Conservation (phyloP, 1,284 basidiomycete species). For the Tetrapyrgos nigripes region DNA sequence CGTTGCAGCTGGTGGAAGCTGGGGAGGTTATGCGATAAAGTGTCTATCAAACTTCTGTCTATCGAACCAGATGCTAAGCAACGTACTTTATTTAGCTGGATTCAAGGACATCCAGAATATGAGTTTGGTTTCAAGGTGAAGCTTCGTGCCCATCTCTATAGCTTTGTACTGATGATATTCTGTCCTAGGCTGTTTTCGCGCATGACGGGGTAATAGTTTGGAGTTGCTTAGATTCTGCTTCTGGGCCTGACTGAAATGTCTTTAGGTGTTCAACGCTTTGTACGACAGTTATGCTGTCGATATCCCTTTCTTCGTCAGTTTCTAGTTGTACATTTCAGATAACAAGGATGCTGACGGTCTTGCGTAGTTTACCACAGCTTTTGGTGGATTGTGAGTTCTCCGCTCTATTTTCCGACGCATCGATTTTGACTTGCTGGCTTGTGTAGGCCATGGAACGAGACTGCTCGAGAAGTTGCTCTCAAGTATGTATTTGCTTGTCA, state of each 20-base stretch:
- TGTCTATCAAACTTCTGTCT: constrained; percentile 45
- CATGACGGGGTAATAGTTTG: constrained; percentile 93
- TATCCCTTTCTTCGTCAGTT: background rate
- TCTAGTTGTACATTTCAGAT: background rate
- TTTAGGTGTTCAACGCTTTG: constrained; percentile 67
- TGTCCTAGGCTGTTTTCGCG: constrained; percentile 70
- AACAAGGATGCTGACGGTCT: background rate
- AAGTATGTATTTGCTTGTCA: constrained; percentile 60
- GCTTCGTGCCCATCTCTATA: background rate
- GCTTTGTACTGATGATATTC: background rate
- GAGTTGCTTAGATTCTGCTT: constrained; percentile 27
- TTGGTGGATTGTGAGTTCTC: background rate
- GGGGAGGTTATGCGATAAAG: constrained; percentile 88
- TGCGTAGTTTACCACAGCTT: background rate
- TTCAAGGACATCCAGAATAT: constrained; percentile 89
- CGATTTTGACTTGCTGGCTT: background rate
- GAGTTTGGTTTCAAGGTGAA: constrained; percentile 80
- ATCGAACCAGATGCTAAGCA: constrained; percentile 1
- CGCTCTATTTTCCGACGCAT: background rate
- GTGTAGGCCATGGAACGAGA: constrained; percentile 24
- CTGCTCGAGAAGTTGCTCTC: constrained; percentile 67
- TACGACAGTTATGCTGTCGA: background rate
- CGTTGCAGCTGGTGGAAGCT: constrained; percentile 82
- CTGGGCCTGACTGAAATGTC: constrained; percentile 10
- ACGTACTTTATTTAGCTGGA: constrained; percentile 69